These are phyloP conservation scores for Metarhizium album DNA, from an alignment of 2,329 filamentous ascomycete genomes.

Conservation along the genomic window DNA sequence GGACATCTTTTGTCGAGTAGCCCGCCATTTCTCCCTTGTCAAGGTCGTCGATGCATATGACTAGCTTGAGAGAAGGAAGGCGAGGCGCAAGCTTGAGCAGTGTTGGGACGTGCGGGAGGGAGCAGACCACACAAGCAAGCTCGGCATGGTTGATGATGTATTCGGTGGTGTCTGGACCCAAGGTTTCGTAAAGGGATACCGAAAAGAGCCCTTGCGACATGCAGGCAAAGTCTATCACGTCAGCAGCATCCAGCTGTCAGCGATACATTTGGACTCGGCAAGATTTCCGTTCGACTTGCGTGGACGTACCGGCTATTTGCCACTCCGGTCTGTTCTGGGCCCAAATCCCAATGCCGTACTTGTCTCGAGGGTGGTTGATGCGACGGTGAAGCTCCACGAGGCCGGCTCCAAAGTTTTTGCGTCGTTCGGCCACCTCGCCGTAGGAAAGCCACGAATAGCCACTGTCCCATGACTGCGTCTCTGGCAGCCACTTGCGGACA, in stretches of 20 bases:
- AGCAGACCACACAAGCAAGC: constrained; percentile 64
- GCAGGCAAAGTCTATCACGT: constrained; percentile 69
- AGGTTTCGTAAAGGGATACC: constrained; percentile 91
- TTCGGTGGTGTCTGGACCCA: constrained; percentile 81
- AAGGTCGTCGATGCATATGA: constrained; percentile 76
- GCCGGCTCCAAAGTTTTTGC: constrained; percentile 76
- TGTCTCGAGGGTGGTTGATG: constrained; percentile 47
- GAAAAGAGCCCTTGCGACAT: constrained; percentile 80
- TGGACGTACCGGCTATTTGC: constrained; percentile 59
- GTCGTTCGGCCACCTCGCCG: constrained; percentile 62
- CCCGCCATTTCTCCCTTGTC: constrained; percentile 67
- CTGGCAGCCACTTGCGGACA: constrained; percentile 65
- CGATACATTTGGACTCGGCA: neutral
- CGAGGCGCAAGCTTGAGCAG: constrained; percentile 70
- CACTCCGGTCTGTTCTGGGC: constrained; percentile 78
- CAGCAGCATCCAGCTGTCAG: neutral
- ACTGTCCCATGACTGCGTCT: constrained; percentile 59
- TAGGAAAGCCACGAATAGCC: constrained; percentile 80
- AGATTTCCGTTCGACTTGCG: neutral
- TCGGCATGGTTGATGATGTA: constrained; percentile 90
- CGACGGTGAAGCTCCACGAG: constrained; percentile 71
- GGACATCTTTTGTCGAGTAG: constrained; percentile 65
- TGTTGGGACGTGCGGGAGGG: constrained; percentile 68
- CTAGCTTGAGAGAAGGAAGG: constrained; percentile 71
- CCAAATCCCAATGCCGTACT: constrained; percentile 71